phyloP scores from a whole-genome alignment of 257 asterid species.

The Rubia yunnanensis region DNA sequence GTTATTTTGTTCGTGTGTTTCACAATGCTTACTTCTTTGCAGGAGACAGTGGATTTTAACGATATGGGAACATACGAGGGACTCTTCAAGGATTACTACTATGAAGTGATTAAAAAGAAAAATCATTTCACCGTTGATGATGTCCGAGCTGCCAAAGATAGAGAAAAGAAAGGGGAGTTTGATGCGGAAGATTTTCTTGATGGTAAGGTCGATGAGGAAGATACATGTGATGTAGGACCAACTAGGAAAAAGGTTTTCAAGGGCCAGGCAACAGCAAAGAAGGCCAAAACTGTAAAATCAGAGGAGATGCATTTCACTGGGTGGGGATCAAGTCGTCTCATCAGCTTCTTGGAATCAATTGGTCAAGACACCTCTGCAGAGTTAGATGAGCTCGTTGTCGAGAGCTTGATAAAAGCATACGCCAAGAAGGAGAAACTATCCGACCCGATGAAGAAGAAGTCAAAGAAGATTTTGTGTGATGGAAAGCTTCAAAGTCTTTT shows the following conservation, averaged over 20 bases:
- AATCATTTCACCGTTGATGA: conserved; percentile 33
- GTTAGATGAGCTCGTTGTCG: conserved; percentile 46
- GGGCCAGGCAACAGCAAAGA: conserved; percentile 16
- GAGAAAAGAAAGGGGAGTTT: conserved; percentile 22
- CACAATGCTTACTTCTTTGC: conserved; percentile 7
- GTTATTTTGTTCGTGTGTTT: not conserved
- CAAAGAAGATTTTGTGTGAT: conserved; percentile 45
- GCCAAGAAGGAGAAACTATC: conserved; percentile 39
- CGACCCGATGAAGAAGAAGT: conserved; percentile 36
- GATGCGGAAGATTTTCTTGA: conserved; percentile 33
- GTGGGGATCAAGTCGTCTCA: conserved; percentile 73
- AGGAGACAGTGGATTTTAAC: conserved; percentile 60
- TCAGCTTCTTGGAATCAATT: conserved; percentile 50
- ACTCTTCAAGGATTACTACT: conserved; percentile 62
- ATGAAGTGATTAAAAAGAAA: conserved; percentile 28
- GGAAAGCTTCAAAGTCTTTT: conserved; percentile 39
- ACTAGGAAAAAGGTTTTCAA: conserved; percentile 20
- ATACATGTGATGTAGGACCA: conserved; percentile 16
- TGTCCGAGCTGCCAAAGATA: conserved; percentile 35
- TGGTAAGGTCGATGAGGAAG: conserved; percentile 22
- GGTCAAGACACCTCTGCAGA: conserved; percentile 42
- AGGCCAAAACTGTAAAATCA: conserved; percentile 22
- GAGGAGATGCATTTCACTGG: conserved; percentile 44
- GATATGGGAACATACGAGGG: conserved; percentile 69
- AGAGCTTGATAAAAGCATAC: conserved; percentile 39